Conservation (phyloP, 768 basidiomycete species). For the Russula virescens region DNA sequence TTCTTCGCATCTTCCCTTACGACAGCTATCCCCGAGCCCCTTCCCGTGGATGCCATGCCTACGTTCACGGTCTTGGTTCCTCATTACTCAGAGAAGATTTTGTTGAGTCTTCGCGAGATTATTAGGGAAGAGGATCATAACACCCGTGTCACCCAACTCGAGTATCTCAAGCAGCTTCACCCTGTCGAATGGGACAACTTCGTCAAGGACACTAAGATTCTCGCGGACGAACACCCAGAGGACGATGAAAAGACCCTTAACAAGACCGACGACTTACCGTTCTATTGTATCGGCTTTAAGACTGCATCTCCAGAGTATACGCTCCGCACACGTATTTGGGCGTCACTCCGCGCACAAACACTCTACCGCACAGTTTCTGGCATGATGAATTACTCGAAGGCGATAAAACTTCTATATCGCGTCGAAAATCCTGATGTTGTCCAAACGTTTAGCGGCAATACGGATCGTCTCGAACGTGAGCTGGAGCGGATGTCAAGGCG, state of each 20-base stretch:
- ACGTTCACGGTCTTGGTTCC: constrained; percentile 99
- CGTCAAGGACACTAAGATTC: constrained; percentile 98
- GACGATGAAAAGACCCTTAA: constrained; percentile 59
- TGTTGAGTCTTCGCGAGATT: constrained; percentile 94
- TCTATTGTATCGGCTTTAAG: constrained; percentile 99
- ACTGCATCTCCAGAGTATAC: constrained; percentile 98
- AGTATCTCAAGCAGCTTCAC: constrained; percentile 97
- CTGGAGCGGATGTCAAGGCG: constrained; percentile 94
- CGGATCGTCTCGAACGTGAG: constrained; percentile 92
- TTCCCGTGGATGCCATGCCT: constrained; percentile 97
- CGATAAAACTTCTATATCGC: constrained; percentile 97
- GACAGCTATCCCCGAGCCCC: constrained; percentile 88
- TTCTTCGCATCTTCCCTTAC: constrained; percentile 99
- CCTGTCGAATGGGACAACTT: constrained; percentile 99
- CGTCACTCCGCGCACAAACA: constrained; percentile 95
- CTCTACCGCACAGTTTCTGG: constrained; percentile 98
- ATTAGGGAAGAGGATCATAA: constrained; percentile 96
- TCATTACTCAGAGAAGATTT: constrained; percentile 98
- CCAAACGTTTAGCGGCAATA: constrained; percentile 93
- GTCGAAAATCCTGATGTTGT: constrained; percentile 99
- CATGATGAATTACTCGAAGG: constrained; percentile 99
- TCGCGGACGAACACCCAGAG: constrained; percentile 76
- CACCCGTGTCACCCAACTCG: constrained; percentile 93
- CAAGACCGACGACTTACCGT: constrained; percentile 90
- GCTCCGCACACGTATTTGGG: constrained; percentile 98